Base-by-base conservation (phyloP, 108 stramenopile species). In the Parietichytrium sp. region DNA sequence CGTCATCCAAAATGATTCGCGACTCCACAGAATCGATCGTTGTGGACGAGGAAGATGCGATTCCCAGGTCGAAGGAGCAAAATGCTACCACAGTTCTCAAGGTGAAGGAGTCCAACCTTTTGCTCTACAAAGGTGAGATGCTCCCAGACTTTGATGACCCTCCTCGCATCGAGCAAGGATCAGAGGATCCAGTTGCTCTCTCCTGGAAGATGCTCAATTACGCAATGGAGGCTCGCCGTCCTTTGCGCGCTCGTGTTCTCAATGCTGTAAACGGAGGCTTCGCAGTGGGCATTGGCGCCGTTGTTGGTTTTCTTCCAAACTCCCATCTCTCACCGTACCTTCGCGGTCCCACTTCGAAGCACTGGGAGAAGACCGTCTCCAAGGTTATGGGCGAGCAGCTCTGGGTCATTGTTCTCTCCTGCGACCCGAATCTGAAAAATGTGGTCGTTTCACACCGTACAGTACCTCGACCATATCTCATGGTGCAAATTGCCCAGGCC, bases 371-470 rank as follows among this genome's bases (percentile, higher is more conserved):
- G 33, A 33, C 38, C 33, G 45, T 42, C n/a, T n/a, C 36, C 23
- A 38, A 25, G 10, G 45, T 72, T 47, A 0, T 72, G 10, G 61
- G 61, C 0, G 61, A 72, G 61, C 38, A 33, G 23, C 1, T 72
- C 42, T 72, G 61, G 61, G 38, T 72, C 25, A 33, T 45, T 33
- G 61, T 72, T 45, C 33, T 72, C 2, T 45, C 29, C 6, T 6
- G 36, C 38, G 20, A 72, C 20, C 61, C 38, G 38, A 42, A 72
- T 8, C 38, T 45, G 3, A 72, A 38, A 33, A 72, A 72, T 20
- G 38, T 72, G 15, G 61, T 72, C 3, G 61, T 72, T 25, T 72
- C 61, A n/a, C 61, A 72, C 61, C 61, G 61, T 42, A 72, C 61
- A n/a, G 20, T 72, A 42, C 61, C 61, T 8, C 33, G 61, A 7